phyloP scores from a whole-genome alignment of 306 rosid species.

The Dalbergia cultrata region DNA sequence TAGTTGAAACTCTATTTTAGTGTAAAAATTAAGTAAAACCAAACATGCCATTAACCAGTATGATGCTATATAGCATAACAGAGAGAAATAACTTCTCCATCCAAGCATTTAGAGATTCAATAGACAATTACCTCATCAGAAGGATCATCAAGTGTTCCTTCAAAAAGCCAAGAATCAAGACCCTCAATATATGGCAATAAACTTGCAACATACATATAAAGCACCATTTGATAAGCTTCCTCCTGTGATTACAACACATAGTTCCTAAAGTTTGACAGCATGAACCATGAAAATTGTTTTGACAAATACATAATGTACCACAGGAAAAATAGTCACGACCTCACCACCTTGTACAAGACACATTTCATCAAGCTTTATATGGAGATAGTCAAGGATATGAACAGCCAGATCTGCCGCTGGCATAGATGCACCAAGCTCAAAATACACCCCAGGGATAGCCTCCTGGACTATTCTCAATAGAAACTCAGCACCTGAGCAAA shows the following conservation, averaged over 20 bases:
- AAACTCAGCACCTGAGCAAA: constrained; percentile 91
- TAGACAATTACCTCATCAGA: constrained; percentile 80
- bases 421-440: constrained; percentile 66
- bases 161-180: constrained; percentile 99
- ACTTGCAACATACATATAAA: constrained; percentile 86
- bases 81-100: constrained; percentile 31
- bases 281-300: constrained; percentile 41
- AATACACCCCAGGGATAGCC: constrained; percentile 76
- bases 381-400: constrained; percentile 84
- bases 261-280: constrained; percentile 45
- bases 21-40: not conserved
- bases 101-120: constrained; percentile 28
- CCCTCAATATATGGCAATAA: constrained; percentile 89
- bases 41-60: constrained; percentile 19
- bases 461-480: constrained; percentile 71
- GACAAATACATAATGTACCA: constrained; percentile 39
- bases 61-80: constrained; percentile 14
- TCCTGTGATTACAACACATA: constrained; percentile 62
- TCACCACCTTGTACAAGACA: constrained; percentile 96
- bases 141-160: constrained; percentile 95
- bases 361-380: constrained; percentile 82
- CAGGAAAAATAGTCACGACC: constrained; percentile 65
- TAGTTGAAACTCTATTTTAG: not conserved
- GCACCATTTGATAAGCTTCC: constrained; percentile 87
- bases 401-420: constrained; percentile 81